These are phyloP conservation scores for Volvariella volvacea DNA, from an alignment of 1,284 basidiomycete species.

Conservation along the genomic window DNA sequence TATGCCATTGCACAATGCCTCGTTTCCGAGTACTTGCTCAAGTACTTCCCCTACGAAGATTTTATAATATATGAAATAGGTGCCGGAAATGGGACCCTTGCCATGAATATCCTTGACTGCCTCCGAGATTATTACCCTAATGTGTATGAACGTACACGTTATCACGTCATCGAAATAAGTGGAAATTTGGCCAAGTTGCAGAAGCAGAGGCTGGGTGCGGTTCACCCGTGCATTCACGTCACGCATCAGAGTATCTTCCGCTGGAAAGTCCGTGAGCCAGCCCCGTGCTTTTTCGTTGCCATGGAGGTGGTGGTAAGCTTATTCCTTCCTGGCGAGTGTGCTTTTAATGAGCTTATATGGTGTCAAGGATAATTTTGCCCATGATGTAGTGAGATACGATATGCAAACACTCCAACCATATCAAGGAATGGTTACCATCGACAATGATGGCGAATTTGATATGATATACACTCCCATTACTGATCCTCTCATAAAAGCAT, in stretches of 20 bases:
- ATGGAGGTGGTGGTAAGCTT: slow-evolving; percentile 92
- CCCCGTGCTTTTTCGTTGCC: slow-evolving; percentile 90
- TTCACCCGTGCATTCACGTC: slow-evolving; percentile 64
- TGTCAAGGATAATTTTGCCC: slow-evolving; percentile 89
- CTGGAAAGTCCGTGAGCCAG: slow-evolving; percentile 71
- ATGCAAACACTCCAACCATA: slow-evolving; percentile 72
- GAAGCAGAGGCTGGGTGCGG: slow-evolving; percentile 44
- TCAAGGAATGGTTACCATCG: slow-evolving; percentile 81
- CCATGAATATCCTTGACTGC: slow-evolving; percentile 81
- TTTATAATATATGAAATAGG: slow-evolving; percentile 96
- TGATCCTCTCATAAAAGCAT: slow-evolving; percentile 79
- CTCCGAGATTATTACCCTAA: slow-evolving; percentile 78
- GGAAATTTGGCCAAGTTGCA: slow-evolving; percentile 74
- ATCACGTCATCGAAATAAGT: slow-evolving; percentile 94
- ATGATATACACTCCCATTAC: slow-evolving; percentile 81
- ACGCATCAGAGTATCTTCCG: slow-evolving; percentile 84
- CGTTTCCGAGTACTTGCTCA: slow-evolving; percentile 86
- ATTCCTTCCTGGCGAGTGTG: not conserved
- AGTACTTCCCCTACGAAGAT: slow-evolving; percentile 94
- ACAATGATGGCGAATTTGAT: slow-evolving; percentile 80
- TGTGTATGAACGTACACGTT: slow-evolving; percentile 85
- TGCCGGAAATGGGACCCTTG: slow-evolving; percentile 94
- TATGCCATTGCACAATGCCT: slow-evolving; percentile 86
- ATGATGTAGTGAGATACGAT: slow-evolving; percentile 92
- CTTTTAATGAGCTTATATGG: slow-evolving; percentile 5